Conservation (phyloP, 1,284 basidiomycete genomes). For the Sparassis latifolia region DNA sequence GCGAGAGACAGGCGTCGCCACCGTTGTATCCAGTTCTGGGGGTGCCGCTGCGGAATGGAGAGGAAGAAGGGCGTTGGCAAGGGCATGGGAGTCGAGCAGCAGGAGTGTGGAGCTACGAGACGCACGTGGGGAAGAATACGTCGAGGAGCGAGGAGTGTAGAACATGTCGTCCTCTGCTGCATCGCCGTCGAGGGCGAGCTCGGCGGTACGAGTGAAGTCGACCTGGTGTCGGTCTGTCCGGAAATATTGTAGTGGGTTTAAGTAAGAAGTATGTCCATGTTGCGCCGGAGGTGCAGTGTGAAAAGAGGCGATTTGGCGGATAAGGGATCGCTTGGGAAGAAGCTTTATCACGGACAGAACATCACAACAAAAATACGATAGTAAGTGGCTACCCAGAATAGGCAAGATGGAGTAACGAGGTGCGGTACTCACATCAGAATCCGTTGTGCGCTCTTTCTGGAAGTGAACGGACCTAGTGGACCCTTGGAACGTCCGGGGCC, state of each 20-base stretch:
- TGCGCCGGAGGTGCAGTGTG: constrained; percentile 12
- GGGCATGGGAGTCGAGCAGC: constrained; percentile 27
- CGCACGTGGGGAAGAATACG: constrained; percentile 40
- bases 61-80: constrained; percentile 20
- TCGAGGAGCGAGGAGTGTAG: constrained; percentile 38
- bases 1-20: constrained; percentile 9
- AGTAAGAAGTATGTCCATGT: constrained; percentile 8
- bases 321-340: constrained; percentile 17
- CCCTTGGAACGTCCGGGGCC: not conserved
- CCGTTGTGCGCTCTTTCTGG: not conserved
- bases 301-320: constrained; percentile 23
- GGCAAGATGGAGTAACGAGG: not conserved
- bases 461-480: not conserved
- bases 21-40: constrained; percentile 1
- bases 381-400: not conserved
- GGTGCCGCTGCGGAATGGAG: constrained; percentile 10
- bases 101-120: constrained; percentile 26
- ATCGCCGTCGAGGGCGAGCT: constrained; percentile 24
- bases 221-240: constrained; percentile 9
- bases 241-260: constrained; percentile 8
- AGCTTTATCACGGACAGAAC: constrained; percentile 4
- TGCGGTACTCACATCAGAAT: not conserved
- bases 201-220: constrained; percentile 19
- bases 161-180: constrained; percentile 39
- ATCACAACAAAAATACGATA: constrained; percentile 1